Conservation (phyloP, 1,284 basidiomycete genomes). For the Cystobasidium pallidum region DNA sequence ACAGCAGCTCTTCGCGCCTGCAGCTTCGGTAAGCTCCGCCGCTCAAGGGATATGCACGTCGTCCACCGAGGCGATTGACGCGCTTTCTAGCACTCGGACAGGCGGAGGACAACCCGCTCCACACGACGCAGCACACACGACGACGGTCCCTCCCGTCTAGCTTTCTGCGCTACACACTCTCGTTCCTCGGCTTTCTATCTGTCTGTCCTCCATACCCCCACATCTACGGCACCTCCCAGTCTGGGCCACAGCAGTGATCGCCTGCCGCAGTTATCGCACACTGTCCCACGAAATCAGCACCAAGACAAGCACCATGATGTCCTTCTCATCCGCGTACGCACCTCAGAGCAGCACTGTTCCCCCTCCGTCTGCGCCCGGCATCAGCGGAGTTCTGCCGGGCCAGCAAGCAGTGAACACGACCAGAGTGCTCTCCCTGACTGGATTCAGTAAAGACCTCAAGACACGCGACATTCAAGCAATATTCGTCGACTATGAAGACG, state of each 20-base stretch:
- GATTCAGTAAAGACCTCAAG: constrained; percentile 93
- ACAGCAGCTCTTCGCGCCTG: not conserved
- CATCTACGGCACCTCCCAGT: not conserved
- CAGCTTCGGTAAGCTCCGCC: not conserved
- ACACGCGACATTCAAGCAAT: constrained; percentile 92
- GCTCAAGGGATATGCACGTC: constrained; percentile 18
- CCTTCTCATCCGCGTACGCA: constrained; percentile 35
- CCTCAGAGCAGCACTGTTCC: constrained; percentile 33
- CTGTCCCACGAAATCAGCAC: not conserved
- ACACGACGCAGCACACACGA: not conserved
- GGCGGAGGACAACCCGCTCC: not conserved
- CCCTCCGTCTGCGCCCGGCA: constrained; percentile 38
- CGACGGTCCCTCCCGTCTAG: not conserved
- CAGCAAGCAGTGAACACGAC: constrained; percentile 60
- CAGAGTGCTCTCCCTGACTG: constrained; percentile 85
- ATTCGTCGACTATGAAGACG: constrained; percentile 85
- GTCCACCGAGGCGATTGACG: constrained; percentile 1
- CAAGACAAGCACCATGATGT: constrained; percentile 14
- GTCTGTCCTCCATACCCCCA: too few species aligned
- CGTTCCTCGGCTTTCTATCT: not conserved
- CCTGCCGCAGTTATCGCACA: not conserved
- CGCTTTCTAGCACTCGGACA: not conserved
- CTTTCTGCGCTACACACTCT: not conserved
- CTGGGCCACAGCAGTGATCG: not conserved
- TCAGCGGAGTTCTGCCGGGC: constrained; percentile 41